Conservation (phyloP, 2,329 filamentous ascomycete genomes). For the Hypoxylon sp. region DNA sequence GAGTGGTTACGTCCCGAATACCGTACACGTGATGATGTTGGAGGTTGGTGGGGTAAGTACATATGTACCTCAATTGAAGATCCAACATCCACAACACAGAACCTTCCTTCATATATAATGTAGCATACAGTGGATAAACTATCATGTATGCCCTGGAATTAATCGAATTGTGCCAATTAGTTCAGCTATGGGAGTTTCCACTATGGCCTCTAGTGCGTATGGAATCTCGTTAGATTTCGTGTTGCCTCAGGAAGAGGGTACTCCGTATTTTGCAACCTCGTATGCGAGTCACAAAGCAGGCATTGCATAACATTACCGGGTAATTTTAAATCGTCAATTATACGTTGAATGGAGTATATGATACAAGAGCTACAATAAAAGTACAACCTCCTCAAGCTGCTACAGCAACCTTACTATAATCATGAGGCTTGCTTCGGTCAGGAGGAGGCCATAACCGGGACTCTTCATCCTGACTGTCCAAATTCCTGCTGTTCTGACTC, state of each 20-base stretch:
- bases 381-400: conserved; percentile 3
- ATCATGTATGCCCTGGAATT: no score
- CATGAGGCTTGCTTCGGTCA: conserved; percentile 11
- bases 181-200: no score
- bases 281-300: background rate
- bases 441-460: conserved; percentile 30
- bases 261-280: no score
- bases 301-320: background rate
- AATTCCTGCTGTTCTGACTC: conserved; percentile 10
- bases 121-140: no score
- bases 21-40: conserved; percentile 33
- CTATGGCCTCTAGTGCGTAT: no score
- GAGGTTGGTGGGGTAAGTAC: conserved; percentile 11
- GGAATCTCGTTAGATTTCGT: no score
- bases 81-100: no score
- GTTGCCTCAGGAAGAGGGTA: no score
- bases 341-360: conserved; percentile 8
- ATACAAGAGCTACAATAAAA: conserved; percentile 4
- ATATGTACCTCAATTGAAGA: no score
- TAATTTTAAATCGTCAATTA: background rate
- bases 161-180: no score
- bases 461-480: conserved; percentile 35
- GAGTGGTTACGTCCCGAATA: background rate
- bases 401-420: background rate
- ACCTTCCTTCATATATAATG: no score